Conservation (phyloP, 257 asterid genomes). For the Echium plantagineum region DNA sequence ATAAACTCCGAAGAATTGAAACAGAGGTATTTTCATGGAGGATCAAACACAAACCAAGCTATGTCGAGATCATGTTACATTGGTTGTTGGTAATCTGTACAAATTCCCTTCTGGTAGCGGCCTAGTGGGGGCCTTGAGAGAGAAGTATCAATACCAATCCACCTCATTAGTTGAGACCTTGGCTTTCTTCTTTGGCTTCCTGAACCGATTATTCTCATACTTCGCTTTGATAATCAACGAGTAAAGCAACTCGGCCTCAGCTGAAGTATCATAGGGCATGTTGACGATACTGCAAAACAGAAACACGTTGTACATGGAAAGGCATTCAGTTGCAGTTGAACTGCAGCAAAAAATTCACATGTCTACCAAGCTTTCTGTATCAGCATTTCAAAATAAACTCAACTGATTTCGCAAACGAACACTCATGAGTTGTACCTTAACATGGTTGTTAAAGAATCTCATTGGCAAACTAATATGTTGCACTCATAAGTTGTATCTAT, state of each 20-base stretch:
- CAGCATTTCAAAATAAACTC: no score
- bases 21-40: no score
- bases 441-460: no score
- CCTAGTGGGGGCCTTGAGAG: no score
- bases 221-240: constrained; percentile 62
- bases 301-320: constrained; percentile 1
- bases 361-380: background rate
- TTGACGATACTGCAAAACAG: constrained; percentile 40
- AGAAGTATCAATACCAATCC: constrained; percentile 32
- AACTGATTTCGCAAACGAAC: no score
- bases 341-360: background rate
- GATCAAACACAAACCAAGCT: no score
- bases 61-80: no score
- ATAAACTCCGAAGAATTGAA: no score
- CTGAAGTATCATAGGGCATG: constrained; percentile 76
- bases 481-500: no score
- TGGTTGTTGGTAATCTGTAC: no score
- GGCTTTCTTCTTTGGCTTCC: constrained; percentile 43
- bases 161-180: constrained; percentile 42
- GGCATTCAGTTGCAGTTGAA: background rate
- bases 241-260: constrained; percentile 71
- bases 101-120: no score
- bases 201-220: constrained; percentile 64
- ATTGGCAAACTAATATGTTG: background rate
- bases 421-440: no score